Evolutionary conservation across 2,329 filamentous ascomycete species (phyloP), one percentile per base, ranked within the genome.

Genomic region (Aureobasidium vineae): DNA sequence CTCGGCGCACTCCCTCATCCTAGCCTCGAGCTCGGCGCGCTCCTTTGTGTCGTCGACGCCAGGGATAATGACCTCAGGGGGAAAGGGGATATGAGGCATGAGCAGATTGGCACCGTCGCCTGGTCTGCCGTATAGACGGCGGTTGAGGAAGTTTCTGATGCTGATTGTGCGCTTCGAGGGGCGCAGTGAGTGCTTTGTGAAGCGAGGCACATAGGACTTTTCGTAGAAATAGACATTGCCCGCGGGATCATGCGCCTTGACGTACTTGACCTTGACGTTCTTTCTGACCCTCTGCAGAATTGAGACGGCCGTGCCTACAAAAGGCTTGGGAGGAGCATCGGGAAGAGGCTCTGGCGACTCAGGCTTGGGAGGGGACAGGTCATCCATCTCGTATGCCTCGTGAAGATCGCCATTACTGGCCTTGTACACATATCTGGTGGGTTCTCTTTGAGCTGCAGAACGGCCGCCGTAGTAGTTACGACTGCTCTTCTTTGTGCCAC

Each of bases 381-480:
- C 26, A 21, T 23, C 16, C 26, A 61, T 43, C 21, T 36, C 57
- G 21, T 61, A 61, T 16, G 7, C 31, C 40, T 43, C 57, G 3
- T 21, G 45, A 8, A 21, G 13, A 16, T 50, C 15, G 19, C 19
- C 45, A 16, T 38, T 36, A 2, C 11, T 61, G 16, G 19, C 23
- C 13, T 23, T 38, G 45, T 40, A 33, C 19, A 63, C 59, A 5
- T 40, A n/a, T 52, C 59, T 63, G 38, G 61, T 54, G 26, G 26
- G 19, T n/a, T 54, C 61, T 50, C 49, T 41, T 49, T 64, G 61
- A 5, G 49, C 36, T 6, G 47, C 38, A 5, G 47, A 53, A n/a
- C 60, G 60, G 16, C 45, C 60, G n/a, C 60, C 60, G 47, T 63
- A 63, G 60, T 63, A 31, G 47, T 63, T 63, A 16, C 5, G 49